phyloP scores from a whole-genome alignment of 768 basidiomycete species.

The Suillus alpinus region DNA sequence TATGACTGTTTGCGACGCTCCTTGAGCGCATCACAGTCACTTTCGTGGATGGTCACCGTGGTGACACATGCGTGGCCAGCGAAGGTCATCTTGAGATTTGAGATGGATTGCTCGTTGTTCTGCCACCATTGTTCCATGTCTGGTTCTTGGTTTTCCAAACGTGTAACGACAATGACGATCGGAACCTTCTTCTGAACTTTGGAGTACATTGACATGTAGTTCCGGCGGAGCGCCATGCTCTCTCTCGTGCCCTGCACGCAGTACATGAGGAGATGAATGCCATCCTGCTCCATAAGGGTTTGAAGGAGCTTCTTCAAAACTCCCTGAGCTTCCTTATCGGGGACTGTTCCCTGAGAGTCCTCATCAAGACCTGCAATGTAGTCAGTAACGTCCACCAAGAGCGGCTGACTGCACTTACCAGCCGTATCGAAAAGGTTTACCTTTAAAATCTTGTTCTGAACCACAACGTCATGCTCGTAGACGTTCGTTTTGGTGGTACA shows the following conservation, averaged over 20 bases:
- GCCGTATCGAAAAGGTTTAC: constrained; percentile 12
- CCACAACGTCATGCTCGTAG: neutral
- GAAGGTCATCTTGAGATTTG: neutral
- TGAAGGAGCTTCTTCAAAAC: constrained; percentile 10
- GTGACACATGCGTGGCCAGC: constrained; percentile 17
- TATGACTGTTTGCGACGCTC: constrained; percentile 8
- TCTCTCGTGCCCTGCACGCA: constrained; percentile 21
- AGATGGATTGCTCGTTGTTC: constrained; percentile 11
- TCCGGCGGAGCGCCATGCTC: constrained; percentile 14
- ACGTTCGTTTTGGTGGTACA: constrained; percentile 12
- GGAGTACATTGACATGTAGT: constrained; percentile 12
- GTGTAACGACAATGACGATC: constrained; percentile 17
- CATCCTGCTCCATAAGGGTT: constrained; percentile 4
- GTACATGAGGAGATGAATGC: constrained; percentile 19
- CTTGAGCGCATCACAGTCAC: neutral
- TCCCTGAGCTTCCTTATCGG: constrained; percentile 5
- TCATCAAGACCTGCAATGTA: constrained; percentile 14
- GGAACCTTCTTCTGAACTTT: constrained; percentile 11
- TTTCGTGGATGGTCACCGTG: neutral
- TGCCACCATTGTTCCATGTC: constrained; percentile 25
- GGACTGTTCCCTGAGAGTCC: constrained; percentile 4
- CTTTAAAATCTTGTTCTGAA: constrained; percentile 8
- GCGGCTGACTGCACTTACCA: neutral
- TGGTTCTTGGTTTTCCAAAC: constrained; percentile 17
- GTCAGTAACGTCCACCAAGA: constrained; percentile 16